Conservation (phyloP, 192 early-diverging fungal genomes). For the Entrophospora sp. region DNA sequence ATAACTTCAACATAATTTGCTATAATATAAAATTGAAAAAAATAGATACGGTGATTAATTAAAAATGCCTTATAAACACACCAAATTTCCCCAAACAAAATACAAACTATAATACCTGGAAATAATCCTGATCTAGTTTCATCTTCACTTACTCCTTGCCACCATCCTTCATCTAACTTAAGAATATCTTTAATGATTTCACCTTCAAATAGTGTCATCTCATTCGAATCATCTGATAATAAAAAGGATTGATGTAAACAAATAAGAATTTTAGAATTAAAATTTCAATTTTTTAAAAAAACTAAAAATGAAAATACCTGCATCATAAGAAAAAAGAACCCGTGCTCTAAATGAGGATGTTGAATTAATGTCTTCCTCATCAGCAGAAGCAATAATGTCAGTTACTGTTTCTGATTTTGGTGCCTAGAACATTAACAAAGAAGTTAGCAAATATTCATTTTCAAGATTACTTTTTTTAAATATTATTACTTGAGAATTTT, state of each 20-base stretch:
- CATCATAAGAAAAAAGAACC: constrained; percentile 73
- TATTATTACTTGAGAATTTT: too few species aligned
- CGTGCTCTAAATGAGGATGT: constrained; percentile 38
- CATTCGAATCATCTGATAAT: constrained; percentile 59
- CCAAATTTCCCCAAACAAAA: background rate
- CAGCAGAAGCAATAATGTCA: constrained; percentile 11
- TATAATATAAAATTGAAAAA: constrained; percentile 8
- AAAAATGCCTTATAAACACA: background rate
- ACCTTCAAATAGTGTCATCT: constrained; percentile 75
- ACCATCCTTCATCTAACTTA: constrained; percentile 87
- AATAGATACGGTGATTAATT: background rate
- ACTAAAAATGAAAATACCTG: constrained; percentile 24
- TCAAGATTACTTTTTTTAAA: too few species aligned
- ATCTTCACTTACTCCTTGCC: constrained; percentile 73
- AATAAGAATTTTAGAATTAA: background rate
- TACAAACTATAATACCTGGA: constrained; percentile 45
- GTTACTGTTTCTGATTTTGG: constrained; percentile 18
- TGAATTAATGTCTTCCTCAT: constrained; percentile 17
- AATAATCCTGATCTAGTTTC: constrained; percentile 72
- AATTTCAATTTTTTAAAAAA: background rate
- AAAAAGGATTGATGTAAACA: background rate
- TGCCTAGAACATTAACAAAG: too few species aligned
- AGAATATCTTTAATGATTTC: constrained; percentile 73
- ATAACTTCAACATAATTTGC: constrained; percentile 35
- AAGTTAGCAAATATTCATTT: too few species aligned